A percentile compares a stretch with the other conserved stretches of the same genome.
Evolutionary conservation across 345 rosid species (phyloP).

Genomic region (Salix udensis): DNA sequence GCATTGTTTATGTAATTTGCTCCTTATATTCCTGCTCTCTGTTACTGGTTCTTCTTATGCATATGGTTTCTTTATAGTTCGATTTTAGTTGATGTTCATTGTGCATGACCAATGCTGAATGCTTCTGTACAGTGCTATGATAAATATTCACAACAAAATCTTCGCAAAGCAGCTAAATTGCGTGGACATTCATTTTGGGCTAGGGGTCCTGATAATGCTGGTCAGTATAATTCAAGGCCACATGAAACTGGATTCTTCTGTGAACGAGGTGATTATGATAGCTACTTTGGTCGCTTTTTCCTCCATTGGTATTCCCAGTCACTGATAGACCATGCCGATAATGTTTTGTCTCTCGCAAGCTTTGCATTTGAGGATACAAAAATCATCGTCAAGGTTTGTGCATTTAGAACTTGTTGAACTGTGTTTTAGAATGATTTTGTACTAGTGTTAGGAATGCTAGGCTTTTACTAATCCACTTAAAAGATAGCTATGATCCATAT

Average conservation of each 20-base stretch:
- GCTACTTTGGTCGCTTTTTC: constrained; percentile 92
- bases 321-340: constrained; percentile 69
- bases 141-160: constrained; percentile 67
- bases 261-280: constrained; percentile 89
- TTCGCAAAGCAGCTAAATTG: constrained; percentile 66
- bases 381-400: constrained; percentile 66
- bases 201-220: constrained; percentile 84
- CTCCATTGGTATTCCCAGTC: constrained; percentile 81
- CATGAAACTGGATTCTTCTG: constrained; percentile 89
- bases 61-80: not conserved
- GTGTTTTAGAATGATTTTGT: no score
- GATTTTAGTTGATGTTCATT: not conserved
- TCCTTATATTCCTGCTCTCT: no score
- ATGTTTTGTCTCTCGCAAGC: constrained; percentile 71
- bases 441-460: no score
- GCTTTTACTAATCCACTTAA: no score
- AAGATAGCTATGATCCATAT: no score
- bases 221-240: constrained; percentile 85
- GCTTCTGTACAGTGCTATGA: constrained; percentile 69
- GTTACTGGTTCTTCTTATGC: no score
- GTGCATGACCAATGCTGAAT: constrained; percentile 6
- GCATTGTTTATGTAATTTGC: no score
- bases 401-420: no score
- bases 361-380: constrained; percentile 79
- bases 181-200: constrained; percentile 85